Conservation (phyloP, 2,329 filamentous ascomycete species). For the Colletotrichum scovillei region DNA sequence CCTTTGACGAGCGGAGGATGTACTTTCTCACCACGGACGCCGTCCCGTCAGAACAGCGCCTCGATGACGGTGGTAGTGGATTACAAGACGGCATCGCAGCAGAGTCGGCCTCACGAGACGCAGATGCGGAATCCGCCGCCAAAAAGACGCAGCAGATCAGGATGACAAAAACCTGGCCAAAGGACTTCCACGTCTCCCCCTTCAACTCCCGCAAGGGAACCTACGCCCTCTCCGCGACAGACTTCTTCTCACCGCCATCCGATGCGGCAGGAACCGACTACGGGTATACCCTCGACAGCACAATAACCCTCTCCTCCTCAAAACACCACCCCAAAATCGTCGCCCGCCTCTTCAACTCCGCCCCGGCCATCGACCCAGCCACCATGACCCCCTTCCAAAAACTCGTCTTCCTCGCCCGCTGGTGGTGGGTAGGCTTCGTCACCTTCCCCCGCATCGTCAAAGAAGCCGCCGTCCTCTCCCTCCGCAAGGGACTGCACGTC, state of each 20-base stretch:
- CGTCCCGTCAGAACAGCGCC: conserved; percentile 35
- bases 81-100: conserved; percentile 4
- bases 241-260: conserved; percentile 51
- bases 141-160: conserved; percentile 31
- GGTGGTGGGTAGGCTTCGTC: conserved; percentile 76
- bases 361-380: conserved; percentile 60
- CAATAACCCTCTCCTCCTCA: conserved; percentile 70
- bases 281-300: conserved; percentile 63
- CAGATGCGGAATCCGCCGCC: conserved; percentile 34
- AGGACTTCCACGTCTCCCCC: conserved; percentile 82
- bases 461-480: conserved; percentile 69
- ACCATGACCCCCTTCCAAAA: conserved; percentile 56
- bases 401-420: conserved; percentile 60
- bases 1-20: conserved; percentile 77
- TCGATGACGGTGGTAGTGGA: neutral
- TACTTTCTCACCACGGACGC: conserved; percentile 66
- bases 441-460: conserved; percentile 74
- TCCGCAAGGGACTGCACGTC: conserved; percentile 67
- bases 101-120: neutral
- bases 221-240: conserved; percentile 62
- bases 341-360: conserved; percentile 67
- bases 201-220: conserved; percentile 74
- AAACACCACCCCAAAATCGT: conserved; percentile 71
- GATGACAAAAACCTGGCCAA: conserved; percentile 68
- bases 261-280: conserved; percentile 47